Evolutionary conservation across 129 eudicot genomes (phyloP), one percentile per base, ranked within the genome.

Genomic region (Scalesia atractyloides): DNA sequence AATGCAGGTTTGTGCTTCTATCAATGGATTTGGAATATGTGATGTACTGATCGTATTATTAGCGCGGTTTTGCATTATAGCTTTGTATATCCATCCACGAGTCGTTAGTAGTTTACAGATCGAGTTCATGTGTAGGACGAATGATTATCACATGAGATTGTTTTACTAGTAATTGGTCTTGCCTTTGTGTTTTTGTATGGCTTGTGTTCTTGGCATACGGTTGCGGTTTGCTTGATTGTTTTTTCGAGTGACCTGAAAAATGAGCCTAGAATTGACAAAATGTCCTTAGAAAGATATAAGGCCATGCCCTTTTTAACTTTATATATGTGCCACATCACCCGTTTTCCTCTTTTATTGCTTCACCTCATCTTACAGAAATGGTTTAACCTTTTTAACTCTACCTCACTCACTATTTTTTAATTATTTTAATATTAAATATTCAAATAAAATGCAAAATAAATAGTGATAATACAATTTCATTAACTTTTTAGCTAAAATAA

Each of bases 1-100:
- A 44, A 13, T 76, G 75, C 63, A 76, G 81, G 63, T 47, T 76
- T 33, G 47, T 39, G 51, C 16, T 51, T 13, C 64, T 15, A 24
- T 43, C 41, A 12, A 75, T 67, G 80, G 30, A 59, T 68, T 18
- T 56, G 4, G 15, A 39, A 39, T 54, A 57, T 70, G 39, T 43
- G 52, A 18, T 58, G 11, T 33, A 52, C 20, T 53, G 74, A 69
- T 53, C 19, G 34, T 69, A 19, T 65, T 9, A 17, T 66, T 52
- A 41, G 37, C 49, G 63, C 18, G 13, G 9, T 26, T 26, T 0
- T n/a, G 64, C 78, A 62, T 70, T 48, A 11, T 17, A 61, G 72
- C 17, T 69, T 52, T 70, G 64, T 70, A 41, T 54, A 70, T 69
- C 52, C 18, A 33, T 52, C 34, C 37, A 69, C 10, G 63, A 33